Percentiles rank a stretch among this genome's conserved stretches.
Evolutionary conservation across 2,329 filamentous ascomycete genomes (phyloP).

Genomic region (Xylaria sp.): DNA sequence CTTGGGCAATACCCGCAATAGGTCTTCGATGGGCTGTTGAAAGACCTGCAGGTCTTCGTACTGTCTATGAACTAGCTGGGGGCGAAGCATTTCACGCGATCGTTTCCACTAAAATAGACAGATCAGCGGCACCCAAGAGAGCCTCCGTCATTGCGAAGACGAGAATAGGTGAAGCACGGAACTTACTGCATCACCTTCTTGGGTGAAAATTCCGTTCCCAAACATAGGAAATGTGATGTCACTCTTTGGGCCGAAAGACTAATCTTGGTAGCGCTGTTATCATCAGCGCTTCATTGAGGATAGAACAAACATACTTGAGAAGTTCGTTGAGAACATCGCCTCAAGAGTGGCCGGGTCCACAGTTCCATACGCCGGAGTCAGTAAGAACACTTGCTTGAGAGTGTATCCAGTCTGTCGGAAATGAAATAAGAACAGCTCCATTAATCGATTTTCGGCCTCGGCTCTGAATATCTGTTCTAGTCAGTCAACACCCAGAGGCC

Average conservation of each 20-base stretch:
- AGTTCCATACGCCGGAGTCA: conserved; percentile 39
- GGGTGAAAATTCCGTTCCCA: conserved; percentile 53
- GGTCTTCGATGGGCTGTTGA: conserved; percentile 40
- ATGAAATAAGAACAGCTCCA: conserved; percentile 40
- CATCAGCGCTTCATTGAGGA: not conserved
- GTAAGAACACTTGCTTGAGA: conserved; percentile 35
- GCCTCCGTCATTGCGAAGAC: not conserved
- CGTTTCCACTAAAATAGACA: conserved; percentile 47
- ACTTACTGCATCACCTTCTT: conserved; percentile 46
- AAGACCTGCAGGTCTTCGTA: conserved; percentile 43
- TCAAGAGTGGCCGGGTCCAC: conserved; percentile 45
- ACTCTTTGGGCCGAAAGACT: conserved; percentile 43
- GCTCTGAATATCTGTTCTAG: conserved; percentile 40
- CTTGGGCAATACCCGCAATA: conserved; percentile 37
- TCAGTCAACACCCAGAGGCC: conserved; percentile 36
- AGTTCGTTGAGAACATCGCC: conserved; percentile 39
- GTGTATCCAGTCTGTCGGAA: conserved; percentile 39
- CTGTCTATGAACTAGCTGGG: conserved; percentile 47
- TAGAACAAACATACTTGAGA: conserved; percentile 36
- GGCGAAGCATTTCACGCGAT: conserved; percentile 51
- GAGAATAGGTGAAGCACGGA: not conserved
- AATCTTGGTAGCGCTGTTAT: conserved; percentile 38
- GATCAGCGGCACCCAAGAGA: not conserved
- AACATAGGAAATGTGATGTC: conserved; percentile 49
- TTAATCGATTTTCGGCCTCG: conserved; percentile 31